Evolutionary conservation across 495 filamentous ascomycete genomes (phyloP).

Genomic region (Ramalina peruviana): DNA sequence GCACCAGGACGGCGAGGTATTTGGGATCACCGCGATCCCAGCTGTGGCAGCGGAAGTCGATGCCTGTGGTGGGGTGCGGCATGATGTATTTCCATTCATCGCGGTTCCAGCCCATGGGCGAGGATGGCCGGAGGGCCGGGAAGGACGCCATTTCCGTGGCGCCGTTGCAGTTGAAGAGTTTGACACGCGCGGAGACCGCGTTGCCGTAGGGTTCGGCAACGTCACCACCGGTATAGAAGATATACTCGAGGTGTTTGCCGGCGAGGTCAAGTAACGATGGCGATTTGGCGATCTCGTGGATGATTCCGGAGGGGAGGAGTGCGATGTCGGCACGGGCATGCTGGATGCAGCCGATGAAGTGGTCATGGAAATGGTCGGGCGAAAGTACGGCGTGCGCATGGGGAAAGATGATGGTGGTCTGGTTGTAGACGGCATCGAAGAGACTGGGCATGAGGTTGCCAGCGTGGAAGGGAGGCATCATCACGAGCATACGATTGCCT

Average conservation of each 20-base stretch:
- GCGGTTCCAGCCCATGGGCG: conserved; percentile 2
- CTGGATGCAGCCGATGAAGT: too few species aligned
- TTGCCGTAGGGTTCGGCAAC: conserved; percentile 21
- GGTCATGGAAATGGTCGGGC: conserved; percentile 2
- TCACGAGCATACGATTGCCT: conserved; percentile 20
- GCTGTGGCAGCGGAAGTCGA: conserved; percentile 16
- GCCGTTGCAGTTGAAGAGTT: conserved; percentile 17
- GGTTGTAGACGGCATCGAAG: conserved; percentile 16
- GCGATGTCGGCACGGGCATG: too few species aligned
- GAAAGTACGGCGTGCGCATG: conserved; percentile 18
- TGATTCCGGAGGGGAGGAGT: too few species aligned
- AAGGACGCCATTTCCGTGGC: conserved; percentile 29
- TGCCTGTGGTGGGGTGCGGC: conserved; percentile 30
- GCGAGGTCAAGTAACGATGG: too few species aligned
- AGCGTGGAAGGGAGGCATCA: conserved; percentile 29
- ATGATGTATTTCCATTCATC: conserved; percentile 40
- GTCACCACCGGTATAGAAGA: conserved; percentile 24
- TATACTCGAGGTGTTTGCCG: conserved; percentile 1
- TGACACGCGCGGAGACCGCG: conserved; percentile 19
- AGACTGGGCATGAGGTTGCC: conserved; percentile 17
- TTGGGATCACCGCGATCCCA: too few species aligned
- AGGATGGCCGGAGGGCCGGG: conserved; percentile 7
- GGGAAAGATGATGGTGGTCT: conserved; percentile 18
- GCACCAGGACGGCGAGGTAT: conserved; percentile 19
- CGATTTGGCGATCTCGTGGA: too few species aligned